These are phyloP conservation scores for Allium fistulosum DNA, from an alignment of 106 monocot species.

Conservation along the genomic window DNA sequence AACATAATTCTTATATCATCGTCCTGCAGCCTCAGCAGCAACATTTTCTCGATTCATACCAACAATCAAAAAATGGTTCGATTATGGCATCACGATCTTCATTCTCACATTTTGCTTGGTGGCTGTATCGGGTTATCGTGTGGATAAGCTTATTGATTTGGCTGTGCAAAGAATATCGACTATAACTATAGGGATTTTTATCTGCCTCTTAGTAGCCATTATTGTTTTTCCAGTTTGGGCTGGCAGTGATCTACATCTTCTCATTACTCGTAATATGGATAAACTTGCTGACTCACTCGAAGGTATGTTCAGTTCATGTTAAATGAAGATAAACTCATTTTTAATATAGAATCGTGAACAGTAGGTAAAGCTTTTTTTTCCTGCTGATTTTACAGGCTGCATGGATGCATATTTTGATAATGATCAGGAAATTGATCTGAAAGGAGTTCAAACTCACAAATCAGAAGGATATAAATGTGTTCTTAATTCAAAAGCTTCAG, in stretches of 20 bases:
- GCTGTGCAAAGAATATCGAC: constrained; percentile 35
- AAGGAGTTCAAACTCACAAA: constrained; percentile 8
- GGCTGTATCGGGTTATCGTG: constrained; percentile 45
- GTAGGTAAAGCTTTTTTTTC: neutral
- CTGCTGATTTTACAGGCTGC: constrained; percentile 14
- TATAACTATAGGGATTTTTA: constrained; percentile 35
- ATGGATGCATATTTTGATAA: constrained; percentile 30
- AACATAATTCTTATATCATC: too few species aligned
- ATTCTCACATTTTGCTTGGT: constrained; percentile 55
- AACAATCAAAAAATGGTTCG: constrained; percentile 30
- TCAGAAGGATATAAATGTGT: constrained; percentile 47
- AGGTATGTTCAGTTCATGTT: neutral
- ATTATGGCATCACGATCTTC: constrained; percentile 57
- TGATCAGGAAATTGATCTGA: neutral
- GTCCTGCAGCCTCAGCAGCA: constrained; percentile 32
- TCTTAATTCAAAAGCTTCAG: constrained; percentile 55
- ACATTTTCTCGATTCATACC: constrained; percentile 53
- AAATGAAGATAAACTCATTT: too few species aligned
- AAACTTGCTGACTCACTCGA: constrained; percentile 52
- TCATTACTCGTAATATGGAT: constrained; percentile 41
- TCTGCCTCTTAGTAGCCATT: constrained; percentile 30
- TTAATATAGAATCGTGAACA: too few species aligned
- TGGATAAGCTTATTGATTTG: constrained; percentile 23
- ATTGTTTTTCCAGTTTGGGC: constrained; percentile 40
- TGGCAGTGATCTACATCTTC: constrained; percentile 41